Conservation (phyloP, 108 stramenopile species). For the Aurantiochytrium sp. region DNA sequence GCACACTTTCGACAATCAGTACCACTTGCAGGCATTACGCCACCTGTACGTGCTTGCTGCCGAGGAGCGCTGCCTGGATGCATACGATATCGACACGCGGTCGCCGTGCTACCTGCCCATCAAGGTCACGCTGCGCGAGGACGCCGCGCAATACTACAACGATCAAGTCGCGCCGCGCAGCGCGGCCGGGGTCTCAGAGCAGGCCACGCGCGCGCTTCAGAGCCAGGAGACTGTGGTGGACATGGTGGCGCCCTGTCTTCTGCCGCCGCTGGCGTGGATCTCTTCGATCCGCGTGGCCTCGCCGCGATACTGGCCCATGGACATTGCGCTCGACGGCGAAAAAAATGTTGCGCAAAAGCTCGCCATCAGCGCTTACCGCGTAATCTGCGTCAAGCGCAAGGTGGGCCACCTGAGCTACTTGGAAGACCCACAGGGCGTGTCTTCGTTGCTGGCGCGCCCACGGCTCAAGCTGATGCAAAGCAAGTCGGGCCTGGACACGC, state of each 20-base stretch:
- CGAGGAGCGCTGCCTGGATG: constrained; percentile 70
- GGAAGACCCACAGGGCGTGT: constrained; percentile 10
- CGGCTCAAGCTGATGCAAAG: neutral
- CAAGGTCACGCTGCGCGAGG: neutral
- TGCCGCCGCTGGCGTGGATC: constrained; percentile 45
- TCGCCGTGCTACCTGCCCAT: constrained; percentile 42
- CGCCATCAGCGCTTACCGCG: constrained; percentile 13
- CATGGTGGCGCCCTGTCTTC: constrained; percentile 45
- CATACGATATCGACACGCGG: constrained; percentile 80
- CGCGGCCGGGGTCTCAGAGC: neutral
- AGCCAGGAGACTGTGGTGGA: neutral
- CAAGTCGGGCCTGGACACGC: neutral
- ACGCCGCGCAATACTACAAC: neutral
- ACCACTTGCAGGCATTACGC: constrained; percentile 89
- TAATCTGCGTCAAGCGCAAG: constrained; percentile 11
- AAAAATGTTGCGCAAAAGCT: constrained; percentile 13
- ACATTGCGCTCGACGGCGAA: neutral
- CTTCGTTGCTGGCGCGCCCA: neutral
- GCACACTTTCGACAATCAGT: constrained; percentile 78
- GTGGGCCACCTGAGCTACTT: constrained; percentile 22
- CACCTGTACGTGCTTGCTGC: constrained; percentile 93
- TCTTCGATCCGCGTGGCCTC: constrained; percentile 26
- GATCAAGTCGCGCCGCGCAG: neutral
- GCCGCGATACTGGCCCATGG: constrained; percentile 49
- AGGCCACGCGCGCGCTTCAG: neutral